Evolutionary conservation across 495 filamentous ascomycete species (phyloP), one percentile per base, ranked within the genome.

Genomic region (Penicillium robsamsonii): DNA sequence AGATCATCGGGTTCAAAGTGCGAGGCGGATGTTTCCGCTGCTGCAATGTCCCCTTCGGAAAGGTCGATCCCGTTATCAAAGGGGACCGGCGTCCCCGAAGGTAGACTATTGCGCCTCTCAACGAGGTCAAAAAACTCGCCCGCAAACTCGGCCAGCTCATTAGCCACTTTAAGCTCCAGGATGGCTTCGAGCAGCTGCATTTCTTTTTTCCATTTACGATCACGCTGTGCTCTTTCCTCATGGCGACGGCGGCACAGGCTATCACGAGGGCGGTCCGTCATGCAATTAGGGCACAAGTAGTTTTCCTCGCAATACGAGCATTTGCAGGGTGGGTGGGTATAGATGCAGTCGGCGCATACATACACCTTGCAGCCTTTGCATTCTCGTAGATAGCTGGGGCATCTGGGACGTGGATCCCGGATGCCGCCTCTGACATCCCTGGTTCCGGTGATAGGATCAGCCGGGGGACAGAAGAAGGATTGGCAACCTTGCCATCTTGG

Each of bases 401-500:
- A 84, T 30, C 75, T 66, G 38, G 75, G 73, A 4, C 81, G 73
- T 31, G 75, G 74, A 60, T 85, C 82, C 5, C 79, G 78, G 13
- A 79, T 58, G 2, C 75, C 69, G 20, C 79, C 31, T 54, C 52
- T 38, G 20, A 46, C 22, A 37, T 54, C 52, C 31, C 52, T 46
- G 42, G 46, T 37, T 20, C 42, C 41, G 22, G 42, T 46, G 42
- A 46, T 38, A 27, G 42, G 42, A 29, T 54, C 52, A 30, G 15
- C 20, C 13, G 52, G 72, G 3, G 79, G 81, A 52, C 82, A 85
- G 56, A 81, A 80, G 62, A 81, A 83, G 4, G 79, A 77, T 45
- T 80, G 80, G 56, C 82, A 85, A 29, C 82, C 82, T 65, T 79
- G 75, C 82, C 82, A 83, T 55, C 73, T 75, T 13, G 64, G 56